Evolutionary conservation across 306 rosid species (phyloP).

Genomic region (peach (Prunus persica)): Prunus_persica_NCBIv2 NC_034015.1:20160501-20161000

Average conservation of each 20-base stretch:
- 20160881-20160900: background rate
- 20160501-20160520: conserved; percentile 51
- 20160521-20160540: background rate
- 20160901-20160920: too few species aligned
- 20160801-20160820: background rate
- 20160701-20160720: background rate
- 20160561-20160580: too few species aligned
- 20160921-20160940: too few species aligned
- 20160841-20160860: too few species aligned
- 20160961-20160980: background rate
- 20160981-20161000: background rate
- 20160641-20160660: too few species aligned
- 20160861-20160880: background rate
- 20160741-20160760: conserved; percentile 50
- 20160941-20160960: background rate
- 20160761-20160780: conserved; percentile 58
- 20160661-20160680: background rate
- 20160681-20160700: background rate
- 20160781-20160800: conserved; percentile 68
- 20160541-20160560: too few species aligned
- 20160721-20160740: conserved; percentile 51
- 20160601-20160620: too few species aligned
- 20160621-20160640: background rate
- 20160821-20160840: background rate
- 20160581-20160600: too few species aligned